phyloP scores from a whole-genome alignment of 257 asterid species.

The Solanum chaucha region DNA sequence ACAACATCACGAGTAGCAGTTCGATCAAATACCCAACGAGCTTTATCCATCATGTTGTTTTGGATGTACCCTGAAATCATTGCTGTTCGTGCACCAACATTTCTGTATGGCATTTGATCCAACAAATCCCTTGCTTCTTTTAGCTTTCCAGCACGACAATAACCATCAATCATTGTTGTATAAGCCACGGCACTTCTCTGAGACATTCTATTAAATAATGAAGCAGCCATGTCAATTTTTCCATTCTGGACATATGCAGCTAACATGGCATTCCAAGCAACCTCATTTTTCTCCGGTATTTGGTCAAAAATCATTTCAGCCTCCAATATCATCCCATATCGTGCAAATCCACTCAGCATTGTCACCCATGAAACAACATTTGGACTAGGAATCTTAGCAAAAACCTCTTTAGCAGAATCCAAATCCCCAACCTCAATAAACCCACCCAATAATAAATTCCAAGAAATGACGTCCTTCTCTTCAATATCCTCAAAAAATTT shows the following conservation, averaged over 20 bases:
- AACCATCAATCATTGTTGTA: constrained; percentile 22
- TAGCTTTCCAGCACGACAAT: constrained; percentile 17
- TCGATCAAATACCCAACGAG: constrained; percentile 14
- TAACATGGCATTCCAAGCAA: constrained; percentile 36
- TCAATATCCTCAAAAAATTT: constrained; percentile 24
- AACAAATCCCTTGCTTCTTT: constrained; percentile 19
- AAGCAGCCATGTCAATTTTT: constrained; percentile 12
- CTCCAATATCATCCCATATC: constrained; percentile 10
- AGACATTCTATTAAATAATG: constrained; percentile 18
- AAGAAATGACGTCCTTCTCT: constrained; percentile 19
- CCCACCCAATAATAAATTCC: constrained; percentile 24
- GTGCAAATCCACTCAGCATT: constrained; percentile 24
- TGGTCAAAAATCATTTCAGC: constrained; percentile 18
- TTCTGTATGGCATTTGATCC: constrained; percentile 16
- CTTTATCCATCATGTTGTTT: constrained; percentile 18
- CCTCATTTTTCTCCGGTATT: constrained; percentile 15
- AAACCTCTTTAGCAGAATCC: constrained; percentile 17
- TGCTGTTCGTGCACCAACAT: constrained; percentile 28
- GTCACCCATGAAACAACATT: constrained; percentile 28
- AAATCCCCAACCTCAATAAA: constrained; percentile 17
- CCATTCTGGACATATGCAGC: constrained; percentile 25
- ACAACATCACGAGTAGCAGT: constrained; percentile 16
- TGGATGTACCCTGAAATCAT: constrained; percentile 21
- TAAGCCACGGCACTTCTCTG: constrained; percentile 23
- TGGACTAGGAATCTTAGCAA: constrained; percentile 13